Percentiles rank a stretch among this genome's conserved stretches.
Conservation (phyloP, 768 basidiomycete genomes). For the Termitomyces titanicus region DNA sequence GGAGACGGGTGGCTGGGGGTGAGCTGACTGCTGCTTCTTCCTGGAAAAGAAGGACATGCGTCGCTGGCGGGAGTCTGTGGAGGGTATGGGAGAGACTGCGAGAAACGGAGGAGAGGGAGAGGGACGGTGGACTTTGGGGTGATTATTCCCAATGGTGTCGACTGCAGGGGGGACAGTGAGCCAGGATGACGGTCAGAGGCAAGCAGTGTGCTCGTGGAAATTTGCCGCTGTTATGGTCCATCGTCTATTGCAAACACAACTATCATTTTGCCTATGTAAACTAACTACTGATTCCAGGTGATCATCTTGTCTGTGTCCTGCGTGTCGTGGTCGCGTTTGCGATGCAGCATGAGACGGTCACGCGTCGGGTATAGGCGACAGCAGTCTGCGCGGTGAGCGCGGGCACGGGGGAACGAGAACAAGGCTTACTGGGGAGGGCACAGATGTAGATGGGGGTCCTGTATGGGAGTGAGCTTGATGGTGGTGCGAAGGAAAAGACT, state of each 20-base stretch:
- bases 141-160: slow-evolving; percentile 20
- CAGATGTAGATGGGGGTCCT: slow-evolving; percentile 86
- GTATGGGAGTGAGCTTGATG: not conserved
- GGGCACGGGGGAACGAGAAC: not conserved
- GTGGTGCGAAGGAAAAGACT: not conserved
- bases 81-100: not conserved
- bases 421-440: slow-evolving; percentile 47
- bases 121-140: slow-evolving; percentile 10
- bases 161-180: not conserved
- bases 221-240: slow-evolving; percentile 3
- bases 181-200: slow-evolving; percentile 4
- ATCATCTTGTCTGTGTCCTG: slow-evolving; percentile 55
- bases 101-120: slow-evolving; percentile 19
- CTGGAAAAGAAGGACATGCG: slow-evolving; percentile 95
- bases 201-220: slow-evolving; percentile 1
- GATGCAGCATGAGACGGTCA: slow-evolving; percentile 66
- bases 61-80: slow-evolving; percentile 28
- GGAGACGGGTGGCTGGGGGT: slow-evolving; percentile 45
- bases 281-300: slow-evolving; percentile 58
- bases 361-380: slow-evolving; percentile 68
- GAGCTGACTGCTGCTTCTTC: slow-evolving; percentile 66
- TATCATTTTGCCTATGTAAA: slow-evolving; percentile 35
- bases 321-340: slow-evolving; percentile 67
- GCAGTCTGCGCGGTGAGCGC: slow-evolving; percentile 47
- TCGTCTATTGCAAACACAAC: not conserved